Conservation (phyloP, 306 rosid species). For the Acacia acuminata region DNA sequence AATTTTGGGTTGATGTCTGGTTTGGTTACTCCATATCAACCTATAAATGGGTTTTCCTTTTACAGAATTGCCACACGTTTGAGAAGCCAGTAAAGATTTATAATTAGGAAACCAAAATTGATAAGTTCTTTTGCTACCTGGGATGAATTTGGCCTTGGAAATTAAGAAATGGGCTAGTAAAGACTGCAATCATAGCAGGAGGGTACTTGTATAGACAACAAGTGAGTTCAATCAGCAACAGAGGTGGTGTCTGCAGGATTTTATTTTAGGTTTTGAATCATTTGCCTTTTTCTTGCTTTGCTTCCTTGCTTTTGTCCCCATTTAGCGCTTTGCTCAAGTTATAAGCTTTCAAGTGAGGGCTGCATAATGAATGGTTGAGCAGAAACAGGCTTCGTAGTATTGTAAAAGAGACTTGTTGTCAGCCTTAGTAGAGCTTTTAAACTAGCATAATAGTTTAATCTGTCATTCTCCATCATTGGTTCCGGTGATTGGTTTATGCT, state of each 20-base stretch:
- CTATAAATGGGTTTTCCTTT: constrained; percentile 20
- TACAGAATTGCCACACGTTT: constrained; percentile 85
- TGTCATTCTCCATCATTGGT: not conserved
- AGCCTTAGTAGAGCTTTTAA: constrained; percentile 23
- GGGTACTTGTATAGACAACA: constrained; percentile 45
- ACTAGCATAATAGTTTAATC: not conserved
- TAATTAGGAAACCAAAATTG: constrained; percentile 56
- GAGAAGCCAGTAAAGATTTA: constrained; percentile 98
- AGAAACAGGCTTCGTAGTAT: constrained; percentile 28
- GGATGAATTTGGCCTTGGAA: constrained; percentile 48
- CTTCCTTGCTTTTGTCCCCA: constrained; percentile 40
- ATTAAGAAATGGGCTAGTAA: constrained; percentile 38
- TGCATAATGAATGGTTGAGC: constrained; percentile 47
- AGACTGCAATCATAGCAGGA: constrained; percentile 36
- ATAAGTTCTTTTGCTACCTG: constrained; percentile 30
- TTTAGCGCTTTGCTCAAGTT: constrained; percentile 26
- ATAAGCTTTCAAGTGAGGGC: constrained; percentile 27
- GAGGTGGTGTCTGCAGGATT: constrained; percentile 47
- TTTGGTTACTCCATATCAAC: constrained; percentile 26
- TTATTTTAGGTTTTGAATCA: constrained; percentile 45
- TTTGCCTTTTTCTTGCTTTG: constrained; percentile 27
- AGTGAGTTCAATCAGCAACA: constrained; percentile 43
- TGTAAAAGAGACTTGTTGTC: constrained; percentile 36
- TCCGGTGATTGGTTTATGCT: not conserved
- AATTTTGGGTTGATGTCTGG: constrained; percentile 9